A percentile compares a stretch with the other conserved stretches of the same genome.
These are phyloP conservation scores for Triticum dicoccoides DNA, from an alignment of 176 grass and related monocot species.

Conservation along the genomic window DNA sequence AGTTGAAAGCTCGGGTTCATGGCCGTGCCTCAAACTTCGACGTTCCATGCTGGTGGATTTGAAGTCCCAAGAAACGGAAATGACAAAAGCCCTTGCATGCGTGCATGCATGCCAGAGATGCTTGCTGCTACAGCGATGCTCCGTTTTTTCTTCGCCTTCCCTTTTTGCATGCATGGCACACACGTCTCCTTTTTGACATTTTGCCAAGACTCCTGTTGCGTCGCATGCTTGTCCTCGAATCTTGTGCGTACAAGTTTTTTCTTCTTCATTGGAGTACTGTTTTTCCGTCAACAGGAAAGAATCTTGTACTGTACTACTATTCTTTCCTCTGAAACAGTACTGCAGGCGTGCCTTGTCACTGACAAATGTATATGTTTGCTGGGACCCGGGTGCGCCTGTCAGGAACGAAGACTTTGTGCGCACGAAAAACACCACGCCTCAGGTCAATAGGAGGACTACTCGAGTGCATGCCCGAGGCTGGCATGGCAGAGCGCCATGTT, in stretches of 20 bases:
- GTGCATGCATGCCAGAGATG: neutral
- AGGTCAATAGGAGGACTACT: neutral
- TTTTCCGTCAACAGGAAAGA: too few relatives aligned
- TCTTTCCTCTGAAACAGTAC: neutral
- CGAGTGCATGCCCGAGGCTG: neutral
- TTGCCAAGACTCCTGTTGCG: neutral
- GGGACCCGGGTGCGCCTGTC: neutral
- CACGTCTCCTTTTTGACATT: conserved; percentile 33
- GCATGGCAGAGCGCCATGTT: neutral
- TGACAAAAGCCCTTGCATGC: conserved; percentile 5
- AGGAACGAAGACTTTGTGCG: neutral
- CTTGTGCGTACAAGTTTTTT: neutral
- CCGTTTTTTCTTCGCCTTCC: neutral
- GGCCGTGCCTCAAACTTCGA: conserved; percentile 27
- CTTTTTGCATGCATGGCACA: conserved; percentile 15
- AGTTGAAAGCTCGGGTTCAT: neutral
- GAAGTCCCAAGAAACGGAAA: conserved; percentile 17
- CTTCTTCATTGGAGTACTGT: too few relatives aligned
- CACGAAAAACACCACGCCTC: neutral
- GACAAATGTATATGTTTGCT: conserved; percentile 18
- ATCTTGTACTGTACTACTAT: neutral
- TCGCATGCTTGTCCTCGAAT: conserved; percentile 18
- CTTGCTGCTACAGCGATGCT: neutral
- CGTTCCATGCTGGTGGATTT: conserved; percentile 21
- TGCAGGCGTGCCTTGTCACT: conserved; percentile 8